Evolutionary conservation across 2,329 filamentous ascomycete genomes (phyloP).

Genomic region (Colletotrichum acutatum): DNA sequence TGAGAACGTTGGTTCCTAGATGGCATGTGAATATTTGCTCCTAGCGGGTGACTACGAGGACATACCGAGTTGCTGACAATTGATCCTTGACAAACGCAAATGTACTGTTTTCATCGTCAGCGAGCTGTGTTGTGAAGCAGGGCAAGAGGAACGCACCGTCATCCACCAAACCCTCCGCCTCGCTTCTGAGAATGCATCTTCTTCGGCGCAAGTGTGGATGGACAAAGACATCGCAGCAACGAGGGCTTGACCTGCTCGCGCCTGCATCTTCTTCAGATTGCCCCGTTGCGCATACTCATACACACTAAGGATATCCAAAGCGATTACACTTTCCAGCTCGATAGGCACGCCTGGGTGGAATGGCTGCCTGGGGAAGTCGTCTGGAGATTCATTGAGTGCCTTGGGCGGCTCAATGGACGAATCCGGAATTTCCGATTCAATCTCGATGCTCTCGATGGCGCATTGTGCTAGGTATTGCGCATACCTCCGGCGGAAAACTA

Average conservation of each 20-base stretch:
- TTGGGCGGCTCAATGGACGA: conserved; percentile 56
- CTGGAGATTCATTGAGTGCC: conserved; percentile 52
- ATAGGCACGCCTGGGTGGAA: conserved; percentile 57
- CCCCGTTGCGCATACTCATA: conserved; percentile 65
- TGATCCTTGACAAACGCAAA: conserved; percentile 60
- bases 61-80: conserved; percentile 62
- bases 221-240: conserved; percentile 56
- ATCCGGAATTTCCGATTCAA: conserved; percentile 58
- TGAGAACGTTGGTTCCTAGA: conserved; percentile 54
- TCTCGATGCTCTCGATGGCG: conserved; percentile 60
- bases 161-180: conserved; percentile 64
- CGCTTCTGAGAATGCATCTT: conserved; percentile 56
- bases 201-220: conserved; percentile 52
- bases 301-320: conserved; percentile 58
- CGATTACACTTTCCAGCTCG: conserved; percentile 59
- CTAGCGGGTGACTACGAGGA: background rate
- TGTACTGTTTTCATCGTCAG: conserved; percentile 47
- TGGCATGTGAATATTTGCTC: conserved; percentile 16
- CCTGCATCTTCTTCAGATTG: conserved; percentile 63
- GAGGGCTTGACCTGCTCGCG: conserved; percentile 58
- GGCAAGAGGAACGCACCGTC: conserved; percentile 48
- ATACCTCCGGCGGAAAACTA: conserved; percentile 57
- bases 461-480: conserved; percentile 60
- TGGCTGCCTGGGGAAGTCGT: conserved; percentile 45
- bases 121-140: background rate